Base-by-base conservation (phyloP, 2,329 filamentous ascomycete genomes). In the Colletotrichum gloeosporioides region DNA sequence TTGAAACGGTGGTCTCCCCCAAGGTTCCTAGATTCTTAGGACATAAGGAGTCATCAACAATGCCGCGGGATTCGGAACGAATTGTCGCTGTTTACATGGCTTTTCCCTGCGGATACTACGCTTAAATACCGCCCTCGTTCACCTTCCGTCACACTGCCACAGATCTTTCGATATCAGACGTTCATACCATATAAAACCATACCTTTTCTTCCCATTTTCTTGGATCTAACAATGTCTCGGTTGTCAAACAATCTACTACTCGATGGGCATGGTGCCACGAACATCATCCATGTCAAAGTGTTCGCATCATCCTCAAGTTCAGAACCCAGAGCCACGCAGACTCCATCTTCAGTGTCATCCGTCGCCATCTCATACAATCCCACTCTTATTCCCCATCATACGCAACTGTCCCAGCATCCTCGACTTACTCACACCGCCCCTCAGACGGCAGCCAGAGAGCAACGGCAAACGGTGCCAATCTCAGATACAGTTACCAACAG, bases 71-170 rank as follows among this genome's bases (percentile, higher is more conserved):
- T n/a, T n/a, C n/a, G n/a, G n/a, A n/a, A n/a, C n/a, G n/a, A n/a
- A n/a, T n/a, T n/a, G 18, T 22, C 12, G 18, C 44, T 18, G 10
- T 13, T 2, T n/a, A n/a, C n/a, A 5, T 0, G 10, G 0, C 6
- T 13, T 22, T 10, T 1, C 18, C 3, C 10, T 6, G 3, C 3
- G 22, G n/a, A 49, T 49, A 13, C 9, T 13, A 1, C 1, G 39
- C 39, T 8, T n/a, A 49, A 1, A 22, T 49, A 49, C 10, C 6
- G 0, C n/a, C 44, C 44, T 49, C 18, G 18, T 49, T 49, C 44
- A 49, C 0, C 18, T 12, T 13, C n/a, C 1, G 1, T 13, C n/a
- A 6, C 3, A 49, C 0, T 49, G 18, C 0, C n/a, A 49, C 44
- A 49, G n/a, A 49, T 0, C 10, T 22, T 4, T 0, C 18, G 10